These are phyloP conservation scores for Leccinum ochraceum DNA, from an alignment of 768 basidiomycete genomes.

Conservation along the genomic window DNA sequence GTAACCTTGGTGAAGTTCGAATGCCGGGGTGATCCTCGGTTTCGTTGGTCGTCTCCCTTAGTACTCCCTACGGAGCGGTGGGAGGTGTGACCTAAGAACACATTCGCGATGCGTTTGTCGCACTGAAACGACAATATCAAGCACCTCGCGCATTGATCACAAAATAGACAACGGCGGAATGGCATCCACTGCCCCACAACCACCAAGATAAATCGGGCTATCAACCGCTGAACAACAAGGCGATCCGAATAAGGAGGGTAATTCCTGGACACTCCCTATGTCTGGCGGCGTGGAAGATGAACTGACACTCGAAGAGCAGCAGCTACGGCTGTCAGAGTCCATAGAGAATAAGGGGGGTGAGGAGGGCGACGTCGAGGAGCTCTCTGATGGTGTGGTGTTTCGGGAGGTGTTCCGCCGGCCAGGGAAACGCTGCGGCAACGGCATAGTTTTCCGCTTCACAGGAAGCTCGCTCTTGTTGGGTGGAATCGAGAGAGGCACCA, in stretches of 20 bases:
- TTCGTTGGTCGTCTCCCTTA: background rate
- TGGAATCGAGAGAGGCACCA: constrained; percentile 5
- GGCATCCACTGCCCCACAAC: background rate
- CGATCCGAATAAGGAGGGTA: background rate
- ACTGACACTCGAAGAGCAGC: constrained; percentile 3
- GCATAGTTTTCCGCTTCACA: constrained; percentile 5
- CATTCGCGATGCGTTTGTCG: background rate
- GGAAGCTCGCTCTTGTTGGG: background rate
- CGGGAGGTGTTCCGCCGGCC: background rate
- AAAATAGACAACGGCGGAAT: background rate
- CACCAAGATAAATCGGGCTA: background rate
- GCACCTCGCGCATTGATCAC: background rate
- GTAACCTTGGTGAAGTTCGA: background rate
- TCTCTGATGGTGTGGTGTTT: constrained; percentile 8
- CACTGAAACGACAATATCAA: background rate
- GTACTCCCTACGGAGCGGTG: background rate
- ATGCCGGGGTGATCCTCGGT: background rate
- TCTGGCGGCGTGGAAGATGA: constrained; percentile 5
- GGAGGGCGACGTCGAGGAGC: constrained; percentile 7
- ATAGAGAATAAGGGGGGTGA: constrained; percentile 6
- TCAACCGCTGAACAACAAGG: background rate
- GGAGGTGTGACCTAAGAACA: background rate
- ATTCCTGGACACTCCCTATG: background rate
- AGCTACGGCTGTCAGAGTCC: background rate
- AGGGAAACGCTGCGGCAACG: constrained; percentile 12